phyloP scores from a whole-genome alignment of 768 basidiomycete species.

The Tulasnella calospora region DNA sequence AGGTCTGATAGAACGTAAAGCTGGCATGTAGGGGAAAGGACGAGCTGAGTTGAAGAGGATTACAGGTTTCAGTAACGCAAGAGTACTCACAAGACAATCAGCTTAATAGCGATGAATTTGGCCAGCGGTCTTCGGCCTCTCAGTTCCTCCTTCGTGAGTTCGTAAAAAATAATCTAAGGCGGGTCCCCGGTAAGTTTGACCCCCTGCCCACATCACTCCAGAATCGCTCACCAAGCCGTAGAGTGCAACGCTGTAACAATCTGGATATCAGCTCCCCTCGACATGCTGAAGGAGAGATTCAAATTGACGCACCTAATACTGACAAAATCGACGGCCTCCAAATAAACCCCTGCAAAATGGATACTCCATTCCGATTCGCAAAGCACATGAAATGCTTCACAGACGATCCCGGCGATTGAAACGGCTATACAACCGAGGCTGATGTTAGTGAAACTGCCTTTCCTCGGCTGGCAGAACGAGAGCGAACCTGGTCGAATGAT shows the following conservation, averaged over 20 bases:
- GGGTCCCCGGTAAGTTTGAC: background rate
- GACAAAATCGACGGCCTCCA: conserved; percentile 68
- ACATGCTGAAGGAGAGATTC: background rate
- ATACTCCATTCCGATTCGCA: conserved; percentile 58
- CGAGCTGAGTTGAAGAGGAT: background rate
- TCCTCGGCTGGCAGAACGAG: background rate
- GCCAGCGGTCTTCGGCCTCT: conserved; percentile 66
- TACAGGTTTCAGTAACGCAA: background rate
- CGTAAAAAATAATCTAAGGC: conserved; percentile 62
- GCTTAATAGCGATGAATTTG: conserved; percentile 82
- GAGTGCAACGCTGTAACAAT: conserved; percentile 52
- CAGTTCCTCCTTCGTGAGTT: conserved; percentile 75
- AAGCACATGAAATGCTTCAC: conserved; percentile 60
- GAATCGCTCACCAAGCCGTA: conserved; percentile 56
- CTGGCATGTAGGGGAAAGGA: conserved; percentile 37
- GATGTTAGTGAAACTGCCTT: too few species aligned
- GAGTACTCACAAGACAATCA: conserved; percentile 31
- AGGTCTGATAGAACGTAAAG: conserved; percentile 84
- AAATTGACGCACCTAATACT: conserved; percentile 61
- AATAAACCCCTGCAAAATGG: conserved; percentile 62
- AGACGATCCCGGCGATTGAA: conserved; percentile 75
- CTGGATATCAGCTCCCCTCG: background rate
- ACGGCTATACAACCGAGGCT: conserved; percentile 38
- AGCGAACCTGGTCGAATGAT: conserved; percentile 58
- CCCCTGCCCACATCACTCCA: background rate